Percentiles rank a stretch among this genome's conserved stretches.
These are phyloP conservation scores for Rhynchospora tenuis DNA, from an alignment of 176 grass and related monocot genomes.

Conservation along the genomic window DNA sequence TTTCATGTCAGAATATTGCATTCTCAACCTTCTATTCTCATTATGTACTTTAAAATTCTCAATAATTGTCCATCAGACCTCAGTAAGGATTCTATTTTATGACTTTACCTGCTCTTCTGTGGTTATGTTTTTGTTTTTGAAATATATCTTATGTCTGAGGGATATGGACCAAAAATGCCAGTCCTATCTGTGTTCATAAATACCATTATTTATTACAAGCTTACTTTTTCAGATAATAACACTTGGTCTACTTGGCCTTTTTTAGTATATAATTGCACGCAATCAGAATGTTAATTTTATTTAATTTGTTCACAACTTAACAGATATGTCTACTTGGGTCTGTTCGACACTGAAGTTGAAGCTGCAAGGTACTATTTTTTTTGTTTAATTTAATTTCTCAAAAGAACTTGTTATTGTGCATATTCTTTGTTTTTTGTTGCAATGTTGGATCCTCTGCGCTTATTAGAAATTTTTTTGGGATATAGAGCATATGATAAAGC, in stretches of 20 bases:
- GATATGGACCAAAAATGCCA: background rate
- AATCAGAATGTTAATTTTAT: background rate
- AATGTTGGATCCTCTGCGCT: background rate
- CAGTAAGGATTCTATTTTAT: background rate
- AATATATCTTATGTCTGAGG: background rate
- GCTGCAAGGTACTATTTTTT: constrained; percentile 54
- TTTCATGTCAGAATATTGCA: background rate
- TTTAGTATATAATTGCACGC: background rate
- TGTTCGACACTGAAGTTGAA: constrained; percentile 86
- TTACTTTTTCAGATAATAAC: constrained; percentile 17
- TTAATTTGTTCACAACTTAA: constrained; percentile 11
- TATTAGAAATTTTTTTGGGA: constrained; percentile 7
- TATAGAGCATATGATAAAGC: constrained; percentile 74
- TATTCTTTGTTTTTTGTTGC: background rate
- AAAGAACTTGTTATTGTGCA: background rate
- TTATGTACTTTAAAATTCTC: background rate
- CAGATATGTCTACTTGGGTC: constrained; percentile 86
- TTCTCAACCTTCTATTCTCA: background rate
- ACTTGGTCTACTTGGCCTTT: constrained; percentile 2
- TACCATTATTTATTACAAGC: background rate
- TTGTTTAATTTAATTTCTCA: background rate
- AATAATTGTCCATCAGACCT: background rate
- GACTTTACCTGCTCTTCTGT: background rate
- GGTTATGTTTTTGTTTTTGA: background rate
- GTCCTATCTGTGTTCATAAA: background rate